Evolutionary conservation across 1,139 yeast genomes (phyloP), one percentile per base, ranked within the genome.

Genomic region (Geotrichum bryndzae): DNA sequence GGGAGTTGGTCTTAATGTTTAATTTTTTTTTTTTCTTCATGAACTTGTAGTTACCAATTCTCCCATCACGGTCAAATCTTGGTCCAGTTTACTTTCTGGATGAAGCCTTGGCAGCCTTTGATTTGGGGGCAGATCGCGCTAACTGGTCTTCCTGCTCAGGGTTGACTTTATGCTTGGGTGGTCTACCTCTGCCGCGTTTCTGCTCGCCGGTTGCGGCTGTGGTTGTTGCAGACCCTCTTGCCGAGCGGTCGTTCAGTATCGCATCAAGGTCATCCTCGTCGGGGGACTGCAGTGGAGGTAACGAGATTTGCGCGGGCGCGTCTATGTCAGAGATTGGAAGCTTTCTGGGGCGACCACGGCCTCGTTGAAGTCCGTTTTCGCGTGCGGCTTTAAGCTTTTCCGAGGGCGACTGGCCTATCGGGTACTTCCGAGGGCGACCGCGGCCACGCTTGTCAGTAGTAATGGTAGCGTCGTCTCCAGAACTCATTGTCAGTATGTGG

Each of bases 391-490:
- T 51, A 35, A 60, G 57, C 41, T 57, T 52, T 38, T 62, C 64
- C 10, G 62, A 57, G 2, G 62, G 62, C 18, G 64, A 62, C 51
- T 62, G 54, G 22, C 64, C 64, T 27, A 60, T 51, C 29, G 64
- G 64, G 46, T 62, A 62, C 46, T 62, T 62, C 27, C 64, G 59
- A 35, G 64, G 64, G 25, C 64, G 51, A 7, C 64, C 64, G n/a
- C 64, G 31, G 38, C 62, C 62, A 27, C 63, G 52, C 46, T 59
- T 59, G 48, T 59, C 58, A 31, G 53, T 48, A n/a, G 58, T 50
- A 3, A 57, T 51, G 1, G 54, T 18, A 33, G 33, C 18, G 13
- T 35, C 41, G 13, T 35, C 51, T 54, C 31, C 23, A n/a, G 56
- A 48, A 23, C 51, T 48, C 51, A 48, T 48, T 48, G 51, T 48